Evolutionary conservation across 352 stramenopile species (phyloP).

Genomic region (Globisporangium orthogonon): DNA sequence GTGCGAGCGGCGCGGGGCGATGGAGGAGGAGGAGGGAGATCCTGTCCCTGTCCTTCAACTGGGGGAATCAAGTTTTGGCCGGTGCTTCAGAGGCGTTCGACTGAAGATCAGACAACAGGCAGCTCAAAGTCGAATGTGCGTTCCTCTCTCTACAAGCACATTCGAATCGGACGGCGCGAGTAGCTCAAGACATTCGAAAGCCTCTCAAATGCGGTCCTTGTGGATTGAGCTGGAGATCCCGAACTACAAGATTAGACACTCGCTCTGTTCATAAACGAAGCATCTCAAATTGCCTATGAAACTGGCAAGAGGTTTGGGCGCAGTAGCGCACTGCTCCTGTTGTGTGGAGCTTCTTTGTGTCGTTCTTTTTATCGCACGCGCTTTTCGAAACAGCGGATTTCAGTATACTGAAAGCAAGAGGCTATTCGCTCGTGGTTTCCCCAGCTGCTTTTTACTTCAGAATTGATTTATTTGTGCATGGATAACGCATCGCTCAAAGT

Average conservation of each 20-base stretch:
- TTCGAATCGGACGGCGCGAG: no score
- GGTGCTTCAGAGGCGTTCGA: background rate
- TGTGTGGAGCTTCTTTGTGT: background rate
- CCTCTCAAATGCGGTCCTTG: no score
- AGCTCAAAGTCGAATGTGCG: no score
- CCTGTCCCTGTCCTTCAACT: background rate
- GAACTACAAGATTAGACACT: no score
- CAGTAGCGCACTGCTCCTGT: no score
- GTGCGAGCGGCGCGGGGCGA: background rate
- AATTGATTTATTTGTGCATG: background rate
- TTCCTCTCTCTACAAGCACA: no score
- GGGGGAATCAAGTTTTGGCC: constrained; percentile 1
- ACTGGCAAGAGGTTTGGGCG: no score
- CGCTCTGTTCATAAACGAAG: no score
- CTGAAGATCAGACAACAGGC: background rate
- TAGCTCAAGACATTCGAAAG: no score
- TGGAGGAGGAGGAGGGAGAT: background rate
- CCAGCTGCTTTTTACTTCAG: background rate
- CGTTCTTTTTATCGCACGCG: background rate
- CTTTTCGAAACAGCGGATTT: background rate
- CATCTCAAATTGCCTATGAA: background rate
- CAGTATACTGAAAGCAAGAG: background rate
- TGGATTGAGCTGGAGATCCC: no score
- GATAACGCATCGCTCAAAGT: background rate
- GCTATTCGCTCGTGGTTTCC: background rate